phyloP scores from a whole-genome alignment of 345 rosid genomes.

The Syzygium jambos region DNA sequence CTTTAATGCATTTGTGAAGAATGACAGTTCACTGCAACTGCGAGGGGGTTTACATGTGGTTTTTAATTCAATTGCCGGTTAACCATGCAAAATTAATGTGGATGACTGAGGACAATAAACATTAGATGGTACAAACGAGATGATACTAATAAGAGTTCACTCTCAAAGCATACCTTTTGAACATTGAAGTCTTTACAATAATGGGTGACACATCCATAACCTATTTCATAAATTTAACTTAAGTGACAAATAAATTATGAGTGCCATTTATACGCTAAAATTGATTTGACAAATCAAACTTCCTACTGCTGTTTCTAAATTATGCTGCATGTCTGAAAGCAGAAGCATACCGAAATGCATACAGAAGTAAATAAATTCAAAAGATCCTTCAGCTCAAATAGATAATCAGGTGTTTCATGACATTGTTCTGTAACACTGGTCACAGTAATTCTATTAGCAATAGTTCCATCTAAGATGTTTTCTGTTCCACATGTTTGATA shows the following conservation, averaged over 20 bases:
- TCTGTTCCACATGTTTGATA: not conserved
- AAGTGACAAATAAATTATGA: not conserved
- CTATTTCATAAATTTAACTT: not conserved
- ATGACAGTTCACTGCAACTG: not conserved
- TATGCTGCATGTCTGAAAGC: not conserved
- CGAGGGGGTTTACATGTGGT: not conserved
- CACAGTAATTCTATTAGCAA: not conserved
- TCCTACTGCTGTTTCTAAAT: not conserved
- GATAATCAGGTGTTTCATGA: not conserved
- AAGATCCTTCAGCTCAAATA: not conserved
- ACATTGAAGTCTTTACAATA: not conserved
- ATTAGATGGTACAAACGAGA: not conserved
- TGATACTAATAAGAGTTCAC: not conserved
- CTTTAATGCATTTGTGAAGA: not conserved
- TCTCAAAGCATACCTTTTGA: not conserved
- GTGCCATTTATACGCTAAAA: not conserved
- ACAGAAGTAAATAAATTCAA: not conserved
- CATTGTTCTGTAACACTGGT: not conserved
- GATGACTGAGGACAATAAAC: not conserved
- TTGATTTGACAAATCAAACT: not conserved
- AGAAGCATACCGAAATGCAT: not conserved
- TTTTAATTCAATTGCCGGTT: not conserved
- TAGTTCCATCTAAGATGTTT: not conserved
- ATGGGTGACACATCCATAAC: not conserved
- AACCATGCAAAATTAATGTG: not conserved